Conservation (phyloP, 495 filamentous ascomycete genomes). For the Sordaria brevicollis region DNA sequence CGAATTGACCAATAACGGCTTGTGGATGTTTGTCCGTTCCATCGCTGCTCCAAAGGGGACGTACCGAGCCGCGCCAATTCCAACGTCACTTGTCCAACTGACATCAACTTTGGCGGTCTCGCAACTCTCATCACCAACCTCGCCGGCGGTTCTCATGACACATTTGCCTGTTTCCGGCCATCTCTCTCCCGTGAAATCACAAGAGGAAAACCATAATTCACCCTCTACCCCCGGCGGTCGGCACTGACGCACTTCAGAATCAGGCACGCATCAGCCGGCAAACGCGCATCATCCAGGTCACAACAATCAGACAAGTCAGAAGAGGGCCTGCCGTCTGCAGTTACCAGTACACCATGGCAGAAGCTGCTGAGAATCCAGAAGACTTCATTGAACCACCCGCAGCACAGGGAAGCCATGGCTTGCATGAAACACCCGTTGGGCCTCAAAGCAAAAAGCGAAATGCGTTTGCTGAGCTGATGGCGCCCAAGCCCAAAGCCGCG, state of each 20-base stretch:
- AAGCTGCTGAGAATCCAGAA: constrained; percentile 8
- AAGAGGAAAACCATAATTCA: not conserved
- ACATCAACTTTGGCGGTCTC: not conserved
- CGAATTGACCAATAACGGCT: not conserved
- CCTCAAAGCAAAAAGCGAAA: constrained; percentile 10
- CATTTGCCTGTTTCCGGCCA: not conserved
- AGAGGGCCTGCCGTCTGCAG: not conserved
- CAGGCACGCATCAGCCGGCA: not conserved
- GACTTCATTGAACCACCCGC: constrained; percentile 13
- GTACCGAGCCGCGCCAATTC: not conserved
- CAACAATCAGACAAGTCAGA: not conserved
- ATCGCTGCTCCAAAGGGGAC: not conserved
- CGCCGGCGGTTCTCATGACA: not conserved
- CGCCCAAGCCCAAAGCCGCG: constrained; percentile 39
- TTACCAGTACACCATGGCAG: constrained; percentile 10
- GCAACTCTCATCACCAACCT: not conserved
- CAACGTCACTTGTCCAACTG: not conserved
- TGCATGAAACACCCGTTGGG: not conserved
- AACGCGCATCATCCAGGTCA: not conserved
- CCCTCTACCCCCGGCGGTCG: not conserved
- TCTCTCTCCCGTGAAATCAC: not conserved
- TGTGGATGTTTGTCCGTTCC: not conserved
- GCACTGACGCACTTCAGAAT: not conserved
- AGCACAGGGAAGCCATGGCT: not conserved
- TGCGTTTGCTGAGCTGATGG: constrained; percentile 56